A percentile compares a stretch with the other conserved stretches of the same genome.
Conservation (phyloP, 2,329 filamentous ascomycete species). For the Diplodia seriata region DNA sequence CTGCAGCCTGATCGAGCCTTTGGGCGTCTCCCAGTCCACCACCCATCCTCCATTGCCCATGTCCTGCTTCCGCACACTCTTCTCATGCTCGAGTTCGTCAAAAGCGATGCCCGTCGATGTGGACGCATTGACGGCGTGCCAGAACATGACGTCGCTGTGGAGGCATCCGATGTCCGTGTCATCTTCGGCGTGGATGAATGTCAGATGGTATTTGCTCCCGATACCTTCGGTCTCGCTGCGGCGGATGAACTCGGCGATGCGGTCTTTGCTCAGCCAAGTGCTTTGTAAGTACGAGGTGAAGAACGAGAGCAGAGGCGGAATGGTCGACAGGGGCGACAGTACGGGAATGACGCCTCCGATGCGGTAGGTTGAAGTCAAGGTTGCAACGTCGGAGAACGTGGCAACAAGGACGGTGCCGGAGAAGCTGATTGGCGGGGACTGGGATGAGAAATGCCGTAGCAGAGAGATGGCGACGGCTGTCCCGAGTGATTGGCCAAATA, state of each 20-base stretch:
- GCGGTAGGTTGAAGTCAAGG: slow-evolving; percentile 63
- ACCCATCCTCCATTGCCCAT: slow-evolving; percentile 60
- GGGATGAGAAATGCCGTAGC: slow-evolving; percentile 52
- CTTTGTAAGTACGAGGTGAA: slow-evolving; percentile 57
- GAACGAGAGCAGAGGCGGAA: slow-evolving; percentile 51
- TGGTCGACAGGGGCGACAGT: slow-evolving; percentile 58
- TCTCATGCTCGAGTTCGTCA: slow-evolving; percentile 57
- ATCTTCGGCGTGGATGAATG: slow-evolving; percentile 60
- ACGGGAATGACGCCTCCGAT: slow-evolving; percentile 63
- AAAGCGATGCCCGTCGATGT: slow-evolving; percentile 46
- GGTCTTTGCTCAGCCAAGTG: slow-evolving; percentile 61
- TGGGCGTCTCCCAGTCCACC: slow-evolving; percentile 55
- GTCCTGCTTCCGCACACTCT: slow-evolving; percentile 47
- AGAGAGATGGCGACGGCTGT: slow-evolving; percentile 68
- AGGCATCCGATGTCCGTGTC: slow-evolving; percentile 60
- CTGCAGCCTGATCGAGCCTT: slow-evolving; percentile 61
- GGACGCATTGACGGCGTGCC: slow-evolving; percentile 63
- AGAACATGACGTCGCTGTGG: slow-evolving; percentile 60
- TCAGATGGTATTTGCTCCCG: slow-evolving; percentile 53
- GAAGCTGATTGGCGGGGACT: slow-evolving; percentile 56
- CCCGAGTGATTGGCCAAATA: slow-evolving; percentile 87
- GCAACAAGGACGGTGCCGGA: slow-evolving; percentile 64
- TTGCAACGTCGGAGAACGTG: slow-evolving; percentile 62
- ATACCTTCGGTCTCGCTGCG: slow-evolving; percentile 44
- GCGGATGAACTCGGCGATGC: slow-evolving; percentile 55